Base-by-base conservation (phyloP, 2,329 filamentous ascomycete species). In the Colletotrichum tropicicola region DNA sequence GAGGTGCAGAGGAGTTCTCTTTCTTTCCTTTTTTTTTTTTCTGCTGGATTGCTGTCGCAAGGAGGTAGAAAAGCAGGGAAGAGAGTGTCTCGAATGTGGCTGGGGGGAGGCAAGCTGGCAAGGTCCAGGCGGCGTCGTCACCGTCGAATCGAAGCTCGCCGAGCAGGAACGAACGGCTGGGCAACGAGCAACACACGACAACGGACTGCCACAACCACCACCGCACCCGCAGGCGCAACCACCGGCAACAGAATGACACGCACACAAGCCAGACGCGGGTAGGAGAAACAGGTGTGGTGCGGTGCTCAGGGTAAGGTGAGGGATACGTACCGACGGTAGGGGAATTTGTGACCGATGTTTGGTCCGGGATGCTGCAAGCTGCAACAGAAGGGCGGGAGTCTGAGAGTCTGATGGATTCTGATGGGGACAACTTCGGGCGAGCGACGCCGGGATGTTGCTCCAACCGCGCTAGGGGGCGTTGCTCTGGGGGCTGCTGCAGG, bases 41-140 rank as follows among this genome's bases (percentile, higher is more conserved):
- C 44, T 19, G 17, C n/a, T 10, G 19, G 12, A 17, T 43, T 49
- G 9, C 43, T 67, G 68, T 68, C 59, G 59, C 63, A 68, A 55
- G 58, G 63, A 67, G 54, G 51, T 67, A 55, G 55, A 51, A 68
- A 71, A 72, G 71, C 68, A 72, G 73, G 71, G 72, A 70, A 66
- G 68, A 65, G 66, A 43, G 66, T 67, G 66, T 65, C 65, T 67
- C 67, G 68, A 59, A 61, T 60, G 71, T 72, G 71, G 70, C 65
- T 72, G 69, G 73, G 68, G 61, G 37, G 47, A 19, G 23, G 17
- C 44, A 19, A 21, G 27, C n/a, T 48, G 43, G 55, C 45, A 45
- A 51, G 32, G 45, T 32, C 37, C 30, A 65, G 41, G 44, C 44
- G 19, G 10, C 15, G 12, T 35, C 12, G 10, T 15, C 32, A 15